Percentiles rank a stretch among this genome's conserved stretches.
These are phyloP conservation scores for Tillandsia fasciculata DNA, from an alignment of 176 grass and related monocot genomes.

Conservation along the genomic window DNA sequence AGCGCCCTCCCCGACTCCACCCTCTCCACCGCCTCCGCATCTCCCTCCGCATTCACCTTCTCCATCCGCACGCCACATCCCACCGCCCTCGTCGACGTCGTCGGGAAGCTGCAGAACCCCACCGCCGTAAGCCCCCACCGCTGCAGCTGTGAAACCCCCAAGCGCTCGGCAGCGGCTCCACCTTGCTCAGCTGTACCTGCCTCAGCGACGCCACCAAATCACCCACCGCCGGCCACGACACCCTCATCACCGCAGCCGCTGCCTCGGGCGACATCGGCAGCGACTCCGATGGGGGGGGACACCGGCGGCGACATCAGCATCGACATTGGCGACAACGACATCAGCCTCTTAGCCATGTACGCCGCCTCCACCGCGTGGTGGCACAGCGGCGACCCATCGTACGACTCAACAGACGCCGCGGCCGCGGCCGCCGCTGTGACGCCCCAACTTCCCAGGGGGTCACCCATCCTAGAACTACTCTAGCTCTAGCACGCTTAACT, in stretches of 20 bases:
- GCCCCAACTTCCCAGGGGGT: too few species aligned
- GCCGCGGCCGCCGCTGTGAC: too few species aligned
- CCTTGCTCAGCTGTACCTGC: constrained; percentile 12
- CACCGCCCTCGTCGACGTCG: not conserved
- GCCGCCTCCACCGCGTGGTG: not conserved
- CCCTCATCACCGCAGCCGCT: too few species aligned
- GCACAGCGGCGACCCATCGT: too few species aligned
- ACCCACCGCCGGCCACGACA: not conserved
- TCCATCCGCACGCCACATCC: not conserved
- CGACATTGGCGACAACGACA: constrained; percentile 1
- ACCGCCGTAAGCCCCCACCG: not conserved
- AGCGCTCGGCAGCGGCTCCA: not conserved
- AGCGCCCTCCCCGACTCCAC: not conserved
- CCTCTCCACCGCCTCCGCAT: not conserved
- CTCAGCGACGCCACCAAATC: constrained; percentile 6
- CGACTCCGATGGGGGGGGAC: not conserved
- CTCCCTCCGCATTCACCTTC: not conserved
- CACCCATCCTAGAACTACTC: too few species aligned
- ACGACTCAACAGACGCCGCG: not conserved
- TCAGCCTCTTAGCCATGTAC: not conserved
- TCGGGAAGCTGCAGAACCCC: constrained; percentile 2
- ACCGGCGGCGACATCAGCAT: not conserved
- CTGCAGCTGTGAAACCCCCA: not conserved
- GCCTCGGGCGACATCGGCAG: not conserved
- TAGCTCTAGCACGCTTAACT: too few species aligned